A percentile compares a stretch with the other conserved stretches of the same genome.
phyloP scores from a whole-genome alignment of 306 rosid genomes.

The Cicer chorassanicum region DNA sequence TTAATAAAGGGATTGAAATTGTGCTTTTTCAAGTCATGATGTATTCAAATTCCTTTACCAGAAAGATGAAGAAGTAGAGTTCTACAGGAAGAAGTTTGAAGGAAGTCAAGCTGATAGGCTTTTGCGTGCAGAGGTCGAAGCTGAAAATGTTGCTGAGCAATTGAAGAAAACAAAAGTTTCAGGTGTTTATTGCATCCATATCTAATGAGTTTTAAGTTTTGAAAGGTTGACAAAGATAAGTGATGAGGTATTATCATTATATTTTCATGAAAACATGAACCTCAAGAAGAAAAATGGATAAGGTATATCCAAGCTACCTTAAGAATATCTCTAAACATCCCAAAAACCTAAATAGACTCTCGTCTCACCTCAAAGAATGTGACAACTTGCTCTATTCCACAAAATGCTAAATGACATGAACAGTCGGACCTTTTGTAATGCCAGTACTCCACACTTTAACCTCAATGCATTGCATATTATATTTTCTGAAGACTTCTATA shows the following conservation, averaged over 20 bases:
- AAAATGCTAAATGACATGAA: slow-evolving; percentile 19
- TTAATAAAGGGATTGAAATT: slow-evolving; percentile 4
- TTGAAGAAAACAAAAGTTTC: slow-evolving; percentile 74
- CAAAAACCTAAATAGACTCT: not conserved
- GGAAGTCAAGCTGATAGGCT: slow-evolving; percentile 97
- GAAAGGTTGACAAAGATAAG: not conserved
- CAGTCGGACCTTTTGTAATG: not conserved
- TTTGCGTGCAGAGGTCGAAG: slow-evolving; percentile 79
- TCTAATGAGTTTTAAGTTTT: slow-evolving; percentile 25
- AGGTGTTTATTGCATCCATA: slow-evolving; percentile 53
- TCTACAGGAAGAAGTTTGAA: slow-evolving; percentile 70
- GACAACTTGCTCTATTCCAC: not conserved
- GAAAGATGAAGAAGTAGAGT: slow-evolving; percentile 89
- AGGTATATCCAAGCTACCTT: slow-evolving; percentile 11
- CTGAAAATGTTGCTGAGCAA: slow-evolving; percentile 73
- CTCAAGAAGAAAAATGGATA: slow-evolving; percentile 18
- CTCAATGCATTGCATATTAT: slow-evolving; percentile 17
- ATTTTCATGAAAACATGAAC: slow-evolving; percentile 27
- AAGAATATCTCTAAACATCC: slow-evolving; percentile 4
- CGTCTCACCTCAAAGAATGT: not conserved
- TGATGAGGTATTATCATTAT: slow-evolving; percentile 13
- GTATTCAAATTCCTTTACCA: slow-evolving; percentile 47
- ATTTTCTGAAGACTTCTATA: not conserved
- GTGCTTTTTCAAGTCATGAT: slow-evolving; percentile 34
- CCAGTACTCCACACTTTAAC: slow-evolving; percentile 11